phyloP scores from a whole-genome alignment of 257 asterid species.

The Hygrophila difformis region DNA sequence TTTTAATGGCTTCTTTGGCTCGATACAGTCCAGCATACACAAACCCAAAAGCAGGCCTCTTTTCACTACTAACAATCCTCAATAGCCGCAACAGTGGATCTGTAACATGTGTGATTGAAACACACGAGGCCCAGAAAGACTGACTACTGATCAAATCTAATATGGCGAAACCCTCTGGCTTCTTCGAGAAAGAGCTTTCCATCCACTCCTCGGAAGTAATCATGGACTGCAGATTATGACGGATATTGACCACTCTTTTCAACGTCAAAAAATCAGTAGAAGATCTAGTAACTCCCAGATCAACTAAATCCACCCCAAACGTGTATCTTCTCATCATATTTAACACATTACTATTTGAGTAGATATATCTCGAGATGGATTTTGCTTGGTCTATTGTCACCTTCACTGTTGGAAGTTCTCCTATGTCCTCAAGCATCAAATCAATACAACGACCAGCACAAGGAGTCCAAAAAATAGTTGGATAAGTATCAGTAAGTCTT shows the following conservation, averaged over 20 bases:
- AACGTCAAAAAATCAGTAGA: slow-evolving; percentile 66
- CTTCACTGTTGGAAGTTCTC: slow-evolving; percentile 46
- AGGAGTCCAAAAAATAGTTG: slow-evolving; percentile 81
- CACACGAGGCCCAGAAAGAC: slow-evolving; percentile 73
- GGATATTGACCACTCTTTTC: slow-evolving; percentile 60
- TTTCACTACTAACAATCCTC: slow-evolving; percentile 69
- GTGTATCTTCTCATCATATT: slow-evolving; percentile 81
- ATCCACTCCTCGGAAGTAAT: slow-evolving; percentile 89
- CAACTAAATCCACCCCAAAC: slow-evolving; percentile 74
- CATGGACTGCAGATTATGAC: slow-evolving; percentile 73
- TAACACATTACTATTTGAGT: slow-evolving; percentile 41
- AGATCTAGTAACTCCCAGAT: slow-evolving; percentile 47
- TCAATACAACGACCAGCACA: slow-evolving; percentile 74
- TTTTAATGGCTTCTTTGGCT: slow-evolving; percentile 83
- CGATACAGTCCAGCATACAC: slow-evolving; percentile 80
- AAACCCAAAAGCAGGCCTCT: slow-evolving; percentile 77
- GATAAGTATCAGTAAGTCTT: slow-evolving; percentile 55
- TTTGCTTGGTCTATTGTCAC: slow-evolving; percentile 65
- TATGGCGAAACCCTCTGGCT: slow-evolving; percentile 45
- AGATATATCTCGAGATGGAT: slow-evolving; percentile 61
- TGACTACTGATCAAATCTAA: slow-evolving; percentile 40
- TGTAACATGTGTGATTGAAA: slow-evolving; percentile 33
- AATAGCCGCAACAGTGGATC: slow-evolving; percentile 68
- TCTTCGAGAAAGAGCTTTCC: slow-evolving; percentile 67
- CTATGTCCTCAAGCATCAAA: slow-evolving; percentile 71